Evolutionary conservation across 179 eudicot species (phyloP).

Genomic region (Spinacia oleracea): DNA sequence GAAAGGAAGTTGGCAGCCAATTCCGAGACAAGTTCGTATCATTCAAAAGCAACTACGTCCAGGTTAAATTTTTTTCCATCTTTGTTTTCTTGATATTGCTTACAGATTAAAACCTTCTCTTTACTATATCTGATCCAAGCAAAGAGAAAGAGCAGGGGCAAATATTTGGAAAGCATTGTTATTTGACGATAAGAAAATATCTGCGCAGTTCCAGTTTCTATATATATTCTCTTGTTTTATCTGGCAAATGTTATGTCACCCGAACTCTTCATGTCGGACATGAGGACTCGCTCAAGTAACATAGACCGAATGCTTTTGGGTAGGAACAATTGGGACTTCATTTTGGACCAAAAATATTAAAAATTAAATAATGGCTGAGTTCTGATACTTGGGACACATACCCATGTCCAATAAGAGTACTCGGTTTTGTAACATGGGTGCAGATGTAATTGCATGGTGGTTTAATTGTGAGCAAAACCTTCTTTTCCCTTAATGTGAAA

Average conservation of each 20-base stretch:
- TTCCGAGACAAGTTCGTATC: constrained; percentile 59
- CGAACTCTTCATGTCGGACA: neutral
- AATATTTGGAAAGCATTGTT: neutral
- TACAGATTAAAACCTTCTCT: neutral
- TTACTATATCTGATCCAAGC: neutral
- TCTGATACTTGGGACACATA: neutral
- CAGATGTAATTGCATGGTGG: neutral
- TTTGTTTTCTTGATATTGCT: constrained; percentile 5
- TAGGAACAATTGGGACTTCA: neutral
- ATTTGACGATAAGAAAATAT: neutral
- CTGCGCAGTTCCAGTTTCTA: neutral
- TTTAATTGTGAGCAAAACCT: neutral
- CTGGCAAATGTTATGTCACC: neutral
- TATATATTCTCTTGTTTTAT: neutral
- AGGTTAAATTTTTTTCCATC: constrained; percentile 40
- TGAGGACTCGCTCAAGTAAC: neutral
- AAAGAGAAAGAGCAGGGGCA: neutral
- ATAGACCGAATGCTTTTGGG: neutral
- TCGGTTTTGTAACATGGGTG: no score
- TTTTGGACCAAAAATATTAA: no score
- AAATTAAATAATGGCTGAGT: neutral
- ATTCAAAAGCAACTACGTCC: constrained; percentile 84
- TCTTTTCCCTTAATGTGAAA: neutral
- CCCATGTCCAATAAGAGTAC: neutral
- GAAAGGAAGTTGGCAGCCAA: constrained; percentile 58